Conservation (phyloP, 208 protist species). For the Leishmania mexicana region DNA sequence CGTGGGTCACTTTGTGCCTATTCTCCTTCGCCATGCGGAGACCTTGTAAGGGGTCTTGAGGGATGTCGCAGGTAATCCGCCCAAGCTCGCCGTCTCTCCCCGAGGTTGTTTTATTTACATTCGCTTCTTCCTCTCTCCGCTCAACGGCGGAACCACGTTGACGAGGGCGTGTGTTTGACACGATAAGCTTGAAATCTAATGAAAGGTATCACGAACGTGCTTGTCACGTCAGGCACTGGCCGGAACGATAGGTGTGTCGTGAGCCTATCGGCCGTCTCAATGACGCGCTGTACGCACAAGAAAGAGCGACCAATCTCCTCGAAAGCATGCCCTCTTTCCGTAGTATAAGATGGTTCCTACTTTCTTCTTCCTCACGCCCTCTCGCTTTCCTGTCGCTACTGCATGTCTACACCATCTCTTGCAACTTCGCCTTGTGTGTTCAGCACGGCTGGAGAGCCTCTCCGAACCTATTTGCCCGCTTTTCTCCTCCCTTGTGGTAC, state of each 20-base stretch:
- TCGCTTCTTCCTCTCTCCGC: background rate
- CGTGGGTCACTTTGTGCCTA: background rate
- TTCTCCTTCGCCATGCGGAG: background rate
- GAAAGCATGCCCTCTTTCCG: background rate
- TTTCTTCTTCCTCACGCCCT: background rate
- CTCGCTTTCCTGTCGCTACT: background rate
- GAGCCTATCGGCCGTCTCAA: background rate
- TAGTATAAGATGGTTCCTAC: background rate
- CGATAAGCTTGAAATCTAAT: background rate
- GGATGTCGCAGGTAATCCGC: background rate
- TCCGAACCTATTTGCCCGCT: background rate
- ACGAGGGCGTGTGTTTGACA: background rate
- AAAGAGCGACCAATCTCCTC: background rate
- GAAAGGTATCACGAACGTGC: background rate
- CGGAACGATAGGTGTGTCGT: background rate
- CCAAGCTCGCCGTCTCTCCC: background rate
- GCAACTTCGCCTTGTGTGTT: background rate
- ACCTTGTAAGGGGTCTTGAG: background rate
- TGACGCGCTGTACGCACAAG: background rate
- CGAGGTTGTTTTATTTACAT: background rate
- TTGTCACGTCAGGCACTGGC: background rate
- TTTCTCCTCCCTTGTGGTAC: background rate
- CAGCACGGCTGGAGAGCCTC: background rate
- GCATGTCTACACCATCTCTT: background rate
- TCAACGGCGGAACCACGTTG: background rate